A percentile compares a stretch with the other conserved stretches of the same genome.
These are phyloP conservation scores for Lactarius quietus DNA, from an alignment of 768 basidiomycete species.

Conservation along the genomic window DNA sequence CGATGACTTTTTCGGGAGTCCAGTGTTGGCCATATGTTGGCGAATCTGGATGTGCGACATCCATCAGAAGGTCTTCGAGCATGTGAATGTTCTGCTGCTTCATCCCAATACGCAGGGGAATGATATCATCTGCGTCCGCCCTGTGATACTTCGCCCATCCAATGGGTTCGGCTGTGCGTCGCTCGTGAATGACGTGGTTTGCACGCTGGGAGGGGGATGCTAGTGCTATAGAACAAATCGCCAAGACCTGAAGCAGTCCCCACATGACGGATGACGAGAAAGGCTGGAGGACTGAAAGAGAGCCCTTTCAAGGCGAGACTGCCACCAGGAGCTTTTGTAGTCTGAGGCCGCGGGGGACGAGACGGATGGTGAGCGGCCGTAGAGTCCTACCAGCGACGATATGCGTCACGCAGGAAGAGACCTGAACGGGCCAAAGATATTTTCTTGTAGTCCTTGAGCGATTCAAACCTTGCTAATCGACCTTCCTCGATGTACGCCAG, in stretches of 20 bases:
- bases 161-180: slow-evolving; percentile 34
- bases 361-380: too few relatives aligned
- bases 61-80: slow-evolving; percentile 40
- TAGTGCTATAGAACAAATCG: slow-evolving; percentile 26
- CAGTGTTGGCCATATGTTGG: slow-evolving; percentile 46
- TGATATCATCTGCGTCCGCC: slow-evolving; percentile 31
- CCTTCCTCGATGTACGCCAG: neutral
- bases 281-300: neutral
- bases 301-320: neutral
- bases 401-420: too few relatives aligned
- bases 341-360: too few relatives aligned
- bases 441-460: too few relatives aligned
- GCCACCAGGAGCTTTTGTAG: neutral
- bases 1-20: slow-evolving; percentile 37
- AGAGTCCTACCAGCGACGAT: too few relatives aligned
- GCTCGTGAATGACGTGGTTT: slow-evolving; percentile 38
- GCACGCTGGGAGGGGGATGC: slow-evolving; percentile 22
- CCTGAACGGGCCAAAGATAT: too few relatives aligned
- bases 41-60: slow-evolving; percentile 45
- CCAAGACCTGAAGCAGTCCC: slow-evolving; percentile 11
- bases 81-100: slow-evolving; percentile 40
- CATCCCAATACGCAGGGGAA: slow-evolving; percentile 46
- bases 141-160: slow-evolving; percentile 35
- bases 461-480: too few relatives aligned
- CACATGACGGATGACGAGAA: slow-evolving; percentile 14